Conservation (phyloP, 805 yeast genomes). For the Saccharomycopsis oosterbeekiorum region DNA sequence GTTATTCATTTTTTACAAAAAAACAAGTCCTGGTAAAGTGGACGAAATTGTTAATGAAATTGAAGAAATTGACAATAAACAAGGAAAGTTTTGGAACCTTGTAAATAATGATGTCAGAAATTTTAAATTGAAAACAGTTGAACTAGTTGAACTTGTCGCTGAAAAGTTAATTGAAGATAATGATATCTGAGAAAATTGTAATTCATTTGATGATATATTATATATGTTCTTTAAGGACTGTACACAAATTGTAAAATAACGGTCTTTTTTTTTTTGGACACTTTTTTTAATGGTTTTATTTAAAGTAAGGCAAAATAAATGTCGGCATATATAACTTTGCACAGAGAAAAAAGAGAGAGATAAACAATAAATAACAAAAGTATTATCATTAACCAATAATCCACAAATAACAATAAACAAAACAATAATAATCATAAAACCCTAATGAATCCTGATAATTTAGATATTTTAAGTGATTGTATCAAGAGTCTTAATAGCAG, state of each 20-base stretch:
- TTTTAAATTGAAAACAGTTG: constrained; percentile 31
- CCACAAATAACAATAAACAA: background rate
- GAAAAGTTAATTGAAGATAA: constrained; percentile 11
- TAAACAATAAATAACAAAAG: background rate
- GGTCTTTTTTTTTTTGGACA: too few species aligned
- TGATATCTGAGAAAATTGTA: background rate
- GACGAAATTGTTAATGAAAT: constrained; percentile 25
- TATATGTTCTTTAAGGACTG: too few species aligned
- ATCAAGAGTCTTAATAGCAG: constrained; percentile 10
- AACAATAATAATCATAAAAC: background rate
- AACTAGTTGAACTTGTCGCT: constrained; percentile 31
- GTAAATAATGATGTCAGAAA: constrained; percentile 40
- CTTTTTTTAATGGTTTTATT: background rate
- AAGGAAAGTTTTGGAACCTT: constrained; percentile 52
- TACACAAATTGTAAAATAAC: too few species aligned
- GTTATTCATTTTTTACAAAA: constrained; percentile 39
- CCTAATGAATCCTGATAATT: constrained; percentile 5
- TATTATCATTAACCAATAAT: background rate
- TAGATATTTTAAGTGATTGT: constrained; percentile 15
- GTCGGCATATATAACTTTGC: background rate
- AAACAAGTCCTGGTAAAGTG: constrained; percentile 9
- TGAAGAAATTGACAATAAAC: constrained; percentile 41
- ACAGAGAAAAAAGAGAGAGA: background rate
- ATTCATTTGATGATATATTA: too few species aligned
- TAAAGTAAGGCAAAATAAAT: background rate